Base-by-base conservation (phyloP, 805 yeast species). In the Candida hispaniensis region DNA sequence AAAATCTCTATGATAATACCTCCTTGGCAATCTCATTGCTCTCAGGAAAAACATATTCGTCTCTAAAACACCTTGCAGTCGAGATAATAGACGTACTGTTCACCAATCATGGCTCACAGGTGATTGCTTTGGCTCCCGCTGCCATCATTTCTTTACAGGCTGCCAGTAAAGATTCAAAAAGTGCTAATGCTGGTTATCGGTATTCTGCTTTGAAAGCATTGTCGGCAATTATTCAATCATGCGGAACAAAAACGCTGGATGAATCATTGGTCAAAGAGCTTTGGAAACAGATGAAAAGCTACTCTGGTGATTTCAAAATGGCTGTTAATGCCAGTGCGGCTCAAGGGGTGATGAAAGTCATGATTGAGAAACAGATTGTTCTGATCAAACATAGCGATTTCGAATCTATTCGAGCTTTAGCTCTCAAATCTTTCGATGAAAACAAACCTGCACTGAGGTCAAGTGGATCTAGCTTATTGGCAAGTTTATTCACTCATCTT, bases 191-290 rank as follows among this genome's bases (percentile, higher is more conserved):
- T 2, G 60, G 60, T 8, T 52, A 41, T 27, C 38, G 47, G 24
- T 40, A 39, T 19, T 27, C 57, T 1, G 34, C 49, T 5, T 30
- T 53, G 27, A 18, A 29, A 1, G 20, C 55, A 3, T 33, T 53
- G 14, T 38, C 51, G 12, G 27, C 40, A 7, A 40, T 55, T 12
- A 30, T 44, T n/a, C 26, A 33, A 1, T 30, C 46, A 1, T 30
- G 49, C 4, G 58, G 56, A 11, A n/a, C n/a, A n/a, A 49, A 49
- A 8, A 43, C 56, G 1, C 40, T 55, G 16, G 63, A 59, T 27
- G 60, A 51, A 15, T 23, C 47, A 1, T 43, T 51, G 3, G 39
- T 47, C 15, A 52, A 55, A 33, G 51, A 46, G 18, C 46, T 57
- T 4, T 52, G 54, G 52, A 57, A 55, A 30, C 40, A 38, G 6